Evolutionary conservation across 2,329 filamentous ascomycete species (phyloP).

Genomic region (Xylariales sp.): DNA sequence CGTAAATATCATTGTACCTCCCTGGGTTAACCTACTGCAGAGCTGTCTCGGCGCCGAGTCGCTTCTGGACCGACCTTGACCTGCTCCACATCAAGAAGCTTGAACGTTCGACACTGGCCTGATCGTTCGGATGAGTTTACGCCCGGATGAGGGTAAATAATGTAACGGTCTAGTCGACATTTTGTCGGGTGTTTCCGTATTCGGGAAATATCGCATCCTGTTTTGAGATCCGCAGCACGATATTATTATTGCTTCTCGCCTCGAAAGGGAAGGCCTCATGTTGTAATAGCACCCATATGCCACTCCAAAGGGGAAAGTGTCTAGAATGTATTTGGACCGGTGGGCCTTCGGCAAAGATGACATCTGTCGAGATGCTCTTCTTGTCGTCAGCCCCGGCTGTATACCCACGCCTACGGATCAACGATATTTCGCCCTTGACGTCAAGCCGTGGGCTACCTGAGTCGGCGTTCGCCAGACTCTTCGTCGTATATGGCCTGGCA

Average conservation of each 20-base stretch:
- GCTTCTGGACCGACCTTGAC: conserved; percentile 14
- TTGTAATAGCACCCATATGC: conserved; percentile 5
- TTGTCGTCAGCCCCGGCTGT: neutral
- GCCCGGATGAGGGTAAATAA: conserved; percentile 5
- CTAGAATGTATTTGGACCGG: conserved; percentile 6
- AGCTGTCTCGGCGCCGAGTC: conserved; percentile 7
- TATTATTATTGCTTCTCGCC: neutral
- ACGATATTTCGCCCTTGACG: neutral
- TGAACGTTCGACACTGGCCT: conserved; percentile 31
- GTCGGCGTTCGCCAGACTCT: conserved; percentile 14
- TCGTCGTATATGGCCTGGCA: neutral
- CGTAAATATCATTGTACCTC: neutral
- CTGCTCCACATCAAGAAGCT: conserved; percentile 2
- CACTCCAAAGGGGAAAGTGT: neutral
- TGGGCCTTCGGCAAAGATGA: neutral
- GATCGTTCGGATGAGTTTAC: conserved; percentile 18
- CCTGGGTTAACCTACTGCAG: neutral
- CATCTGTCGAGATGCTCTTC: neutral
- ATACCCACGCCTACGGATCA: neutral
- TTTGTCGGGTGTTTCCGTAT: conserved; percentile 20
- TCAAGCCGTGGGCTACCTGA: conserved; percentile 45
- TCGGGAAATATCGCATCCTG: conserved; percentile 8
- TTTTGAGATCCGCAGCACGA: neutral
- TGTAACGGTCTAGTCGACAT: neutral
- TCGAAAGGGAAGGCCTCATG: neutral